Percentiles rank a stretch among this genome's conserved stretches.
Evolutionary conservation across 352 stramenopile genomes (phyloP).

Genomic region (Nothophytophthora sp.): DNA sequence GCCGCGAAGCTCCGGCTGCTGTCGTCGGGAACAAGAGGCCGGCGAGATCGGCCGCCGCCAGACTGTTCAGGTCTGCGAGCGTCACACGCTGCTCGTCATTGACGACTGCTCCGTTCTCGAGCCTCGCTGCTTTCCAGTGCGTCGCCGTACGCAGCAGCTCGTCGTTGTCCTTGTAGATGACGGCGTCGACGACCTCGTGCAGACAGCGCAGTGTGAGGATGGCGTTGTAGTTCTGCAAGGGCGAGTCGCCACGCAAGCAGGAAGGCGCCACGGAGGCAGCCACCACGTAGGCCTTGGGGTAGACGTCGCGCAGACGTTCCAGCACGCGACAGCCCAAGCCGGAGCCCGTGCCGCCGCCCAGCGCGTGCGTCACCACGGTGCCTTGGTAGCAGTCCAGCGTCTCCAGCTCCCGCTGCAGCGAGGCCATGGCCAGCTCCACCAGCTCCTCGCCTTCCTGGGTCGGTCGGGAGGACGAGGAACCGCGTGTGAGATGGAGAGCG

Average conservation of each 20-base stretch:
- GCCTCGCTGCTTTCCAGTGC: constrained; percentile 52
- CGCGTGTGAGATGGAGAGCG: no score
- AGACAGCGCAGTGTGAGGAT: constrained; percentile 71
- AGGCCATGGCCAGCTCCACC: constrained; percentile 74
- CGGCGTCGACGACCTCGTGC: constrained; percentile 67
- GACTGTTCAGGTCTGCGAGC: constrained; percentile 59
- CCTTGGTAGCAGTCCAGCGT: constrained; percentile 67
- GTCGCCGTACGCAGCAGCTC: constrained; percentile 55
- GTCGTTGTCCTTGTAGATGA: constrained; percentile 90
- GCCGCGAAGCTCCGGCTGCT: constrained; percentile 1
- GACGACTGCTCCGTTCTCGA: background rate
- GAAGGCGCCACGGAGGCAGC: constrained; percentile 75
- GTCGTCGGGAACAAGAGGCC: constrained; percentile 55
- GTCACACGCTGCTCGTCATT: constrained; percentile 30
- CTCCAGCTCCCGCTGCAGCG: constrained; percentile 73
- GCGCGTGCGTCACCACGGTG: constrained; percentile 75
- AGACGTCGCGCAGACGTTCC: constrained; percentile 80
- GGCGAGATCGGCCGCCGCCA: constrained; percentile 58
- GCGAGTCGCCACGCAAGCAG: constrained; percentile 57
- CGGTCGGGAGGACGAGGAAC: no score
- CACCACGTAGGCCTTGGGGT: constrained; percentile 69
- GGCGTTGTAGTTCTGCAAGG: constrained; percentile 89
- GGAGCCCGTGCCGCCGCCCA: constrained; percentile 81
- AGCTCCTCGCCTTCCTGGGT: constrained; percentile 55
- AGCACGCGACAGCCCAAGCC: constrained; percentile 80